Evolutionary conservation across 129 eudicot genomes (phyloP).

Genomic region (Helianthus tuberosus): DNA sequence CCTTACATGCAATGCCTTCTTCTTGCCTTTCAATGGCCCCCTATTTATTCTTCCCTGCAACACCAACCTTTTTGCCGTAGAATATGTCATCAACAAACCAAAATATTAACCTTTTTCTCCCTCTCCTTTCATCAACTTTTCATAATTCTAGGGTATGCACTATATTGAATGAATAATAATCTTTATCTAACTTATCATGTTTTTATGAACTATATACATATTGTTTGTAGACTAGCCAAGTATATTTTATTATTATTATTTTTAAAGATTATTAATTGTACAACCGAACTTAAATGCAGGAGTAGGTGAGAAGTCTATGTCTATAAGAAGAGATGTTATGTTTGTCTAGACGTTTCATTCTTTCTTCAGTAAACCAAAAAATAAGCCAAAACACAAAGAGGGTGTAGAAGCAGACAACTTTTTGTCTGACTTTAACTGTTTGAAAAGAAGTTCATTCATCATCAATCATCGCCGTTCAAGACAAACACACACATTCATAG

Average conservation of each 20-base stretch:
- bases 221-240: not conserved
- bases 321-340: slow-evolving; percentile 61
- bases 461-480: slow-evolving; percentile 20
- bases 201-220: not conserved
- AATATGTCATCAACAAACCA: slow-evolving; percentile 27
- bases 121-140: slow-evolving; percentile 37
- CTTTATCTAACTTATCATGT: not conserved
- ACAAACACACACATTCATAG: slow-evolving; percentile 13
- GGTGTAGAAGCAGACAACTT: not conserved
- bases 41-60: slow-evolving; percentile 43
- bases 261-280: slow-evolving; percentile 25
- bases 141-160: not conserved
- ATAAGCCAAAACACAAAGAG: slow-evolving; percentile 30
- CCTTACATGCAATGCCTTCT: slow-evolving; percentile 34
- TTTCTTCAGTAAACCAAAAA: slow-evolving; percentile 33
- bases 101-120: slow-evolving; percentile 12
- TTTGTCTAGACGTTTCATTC: slow-evolving; percentile 43
- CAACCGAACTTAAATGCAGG: slow-evolving; percentile 46
- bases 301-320: slow-evolving; percentile 59
- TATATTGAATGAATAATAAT: not conserved
- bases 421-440: slow-evolving; percentile 13
- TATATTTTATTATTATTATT: not conserved
- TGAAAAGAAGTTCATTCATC: slow-evolving; percentile 29
- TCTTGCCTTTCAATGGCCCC: slow-evolving; percentile 25
- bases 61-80: slow-evolving; percentile 43